phyloP scores from a whole-genome alignment of 2,329 filamentous ascomycete genomes.

The Colletotrichum spaethianum region DNA sequence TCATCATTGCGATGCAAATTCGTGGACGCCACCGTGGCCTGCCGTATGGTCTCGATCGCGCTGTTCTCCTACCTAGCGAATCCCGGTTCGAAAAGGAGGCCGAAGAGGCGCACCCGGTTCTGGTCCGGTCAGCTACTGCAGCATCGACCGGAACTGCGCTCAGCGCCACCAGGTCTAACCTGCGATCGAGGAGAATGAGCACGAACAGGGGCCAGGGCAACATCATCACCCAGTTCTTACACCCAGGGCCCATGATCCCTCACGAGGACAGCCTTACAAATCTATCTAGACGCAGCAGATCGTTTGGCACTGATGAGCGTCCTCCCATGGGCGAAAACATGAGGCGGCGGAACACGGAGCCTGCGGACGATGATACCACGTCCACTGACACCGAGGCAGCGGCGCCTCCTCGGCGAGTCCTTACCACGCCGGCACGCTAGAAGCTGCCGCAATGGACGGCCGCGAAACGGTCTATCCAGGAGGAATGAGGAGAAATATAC shows the following conservation, averaged over 20 bases:
- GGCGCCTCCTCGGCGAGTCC: constrained; percentile 26
- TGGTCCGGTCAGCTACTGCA: constrained; percentile 55
- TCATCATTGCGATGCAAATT: constrained; percentile 79
- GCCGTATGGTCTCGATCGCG: constrained; percentile 76
- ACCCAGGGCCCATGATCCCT: constrained; percentile 61
- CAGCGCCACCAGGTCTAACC: constrained; percentile 43
- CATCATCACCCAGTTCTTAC: constrained; percentile 62
- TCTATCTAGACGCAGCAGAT: constrained; percentile 24
- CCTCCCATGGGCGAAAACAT: constrained; percentile 23
- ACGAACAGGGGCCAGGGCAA: constrained; percentile 53
- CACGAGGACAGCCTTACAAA: constrained; percentile 44
- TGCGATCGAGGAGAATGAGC: constrained; percentile 46
- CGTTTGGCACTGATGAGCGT: constrained; percentile 26
- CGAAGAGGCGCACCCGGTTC: constrained; percentile 59
- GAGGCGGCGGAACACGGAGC: constrained; percentile 38
- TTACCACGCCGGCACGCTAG: constrained; percentile 39
- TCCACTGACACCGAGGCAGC: constrained; percentile 25
- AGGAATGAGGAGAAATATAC: neutral
- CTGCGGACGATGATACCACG: constrained; percentile 35
- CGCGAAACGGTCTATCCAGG: neutral
- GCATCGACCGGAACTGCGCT: constrained; percentile 51
- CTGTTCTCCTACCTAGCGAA: constrained; percentile 72
- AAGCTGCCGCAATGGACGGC: constrained; percentile 14
- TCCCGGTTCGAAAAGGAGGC: constrained; percentile 68
- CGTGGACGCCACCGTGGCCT: constrained; percentile 78